Evolutionary conservation across 1,284 basidiomycete genomes (phyloP).

Genomic region (Melampsora americana): DNA sequence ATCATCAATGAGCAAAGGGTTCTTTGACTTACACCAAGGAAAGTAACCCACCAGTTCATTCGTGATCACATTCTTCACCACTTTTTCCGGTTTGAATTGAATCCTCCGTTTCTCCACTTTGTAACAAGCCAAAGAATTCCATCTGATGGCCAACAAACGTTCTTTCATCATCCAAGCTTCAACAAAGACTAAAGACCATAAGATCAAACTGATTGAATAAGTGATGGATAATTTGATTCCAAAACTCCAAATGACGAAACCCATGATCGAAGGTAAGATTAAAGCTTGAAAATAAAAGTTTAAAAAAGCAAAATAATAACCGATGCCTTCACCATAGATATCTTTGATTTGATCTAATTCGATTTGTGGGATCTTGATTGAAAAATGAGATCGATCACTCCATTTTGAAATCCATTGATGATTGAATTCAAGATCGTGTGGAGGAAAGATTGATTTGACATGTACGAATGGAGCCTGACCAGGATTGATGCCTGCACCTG

Average conservation of each 20-base stretch:
- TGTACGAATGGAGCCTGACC: constrained; percentile 27
- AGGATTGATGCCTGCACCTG: constrained; percentile 38
- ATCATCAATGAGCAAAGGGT: neutral
- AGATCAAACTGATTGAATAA: constrained; percentile 70
- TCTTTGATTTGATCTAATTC: constrained; percentile 64
- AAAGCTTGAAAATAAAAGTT: constrained; percentile 75
- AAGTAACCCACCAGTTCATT: constrained; percentile 45
- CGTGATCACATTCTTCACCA: constrained; percentile 47
- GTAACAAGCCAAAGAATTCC: constrained; percentile 72
- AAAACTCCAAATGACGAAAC: constrained; percentile 62
- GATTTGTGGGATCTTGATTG: constrained; percentile 57
- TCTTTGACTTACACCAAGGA: constrained; percentile 42
- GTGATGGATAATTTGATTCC: constrained; percentile 65
- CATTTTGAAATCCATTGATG: constrained; percentile 29
- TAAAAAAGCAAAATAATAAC: constrained; percentile 88
- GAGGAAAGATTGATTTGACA: constrained; percentile 41
- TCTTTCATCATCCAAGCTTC: constrained; percentile 85
- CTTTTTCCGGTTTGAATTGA: constrained; percentile 59
- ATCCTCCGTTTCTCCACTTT: constrained; percentile 72
- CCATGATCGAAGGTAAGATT: constrained; percentile 65
- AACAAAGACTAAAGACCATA: constrained; percentile 81
- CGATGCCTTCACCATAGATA: constrained; percentile 77
- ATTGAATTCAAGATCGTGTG: constrained; percentile 33
- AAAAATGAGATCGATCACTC: constrained; percentile 59
- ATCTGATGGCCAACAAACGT: constrained; percentile 71